Base-by-base conservation (phyloP, 441 rosid species). In the Gossypium aridum region DNA sequence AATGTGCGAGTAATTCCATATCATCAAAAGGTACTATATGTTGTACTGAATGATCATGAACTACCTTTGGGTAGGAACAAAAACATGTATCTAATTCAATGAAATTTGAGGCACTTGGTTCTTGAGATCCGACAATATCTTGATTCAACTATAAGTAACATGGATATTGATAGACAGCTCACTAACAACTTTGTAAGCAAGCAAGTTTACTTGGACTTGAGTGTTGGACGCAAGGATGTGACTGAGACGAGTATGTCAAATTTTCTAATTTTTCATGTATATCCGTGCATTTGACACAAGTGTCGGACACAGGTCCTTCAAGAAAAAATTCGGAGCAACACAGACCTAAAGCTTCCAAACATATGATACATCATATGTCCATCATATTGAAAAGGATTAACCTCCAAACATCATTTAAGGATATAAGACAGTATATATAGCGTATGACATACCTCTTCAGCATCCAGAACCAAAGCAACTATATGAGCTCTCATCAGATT, bases 401-500 rank as follows among this genome's bases (percentile, higher is more conserved):
- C 56, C 64, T 20, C 22, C 47, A 16, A 69, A 67, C 64, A 49
- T 2, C 12, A 56, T 37, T 31, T 60, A 47, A 49, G 53, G 72
- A 68, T 49, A 3, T n/a, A n/a, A 51, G 25, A 26, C 19, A 57
- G 7, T 45, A 64, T 23, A 67, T 34, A 71, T 31, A 67, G 56
- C 45, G 17, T 53, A 51, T 28, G 73, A 76, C 83, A 71, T 64
- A 93, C 97, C 97, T 93, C 98, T 80, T 88, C 92, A 14, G 97
- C 97, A 86, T 95, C 89, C 17, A 95, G 98, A 75, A 95, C 98
- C 73, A 95, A 83, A 71, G 95, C 99, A 73, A 93, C 83, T 57
- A 93, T 85, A 85, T 95, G 97, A 66, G 99, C 98, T 68, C 99
- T 92, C 96, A 93, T 87, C 72, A 93, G 86, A 86, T 86, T 93